phyloP scores from a whole-genome alignment of 352 stramenopile species.

The Globisporangium mamillatum region DNA sequence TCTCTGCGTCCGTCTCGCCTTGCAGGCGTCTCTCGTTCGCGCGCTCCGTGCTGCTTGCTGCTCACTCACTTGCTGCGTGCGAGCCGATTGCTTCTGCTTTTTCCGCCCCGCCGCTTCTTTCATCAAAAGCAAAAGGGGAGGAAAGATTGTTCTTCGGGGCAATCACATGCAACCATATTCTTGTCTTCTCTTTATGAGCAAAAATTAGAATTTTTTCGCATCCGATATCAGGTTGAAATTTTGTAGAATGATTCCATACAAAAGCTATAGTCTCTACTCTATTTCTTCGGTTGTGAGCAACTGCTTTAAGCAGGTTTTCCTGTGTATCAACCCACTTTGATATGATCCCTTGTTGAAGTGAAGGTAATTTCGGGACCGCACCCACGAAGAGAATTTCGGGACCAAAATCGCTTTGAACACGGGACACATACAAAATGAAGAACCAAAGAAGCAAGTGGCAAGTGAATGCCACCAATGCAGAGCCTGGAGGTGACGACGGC shows the following conservation, averaged over 20 bases:
- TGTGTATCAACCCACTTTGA: no score
- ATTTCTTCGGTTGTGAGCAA: no score
- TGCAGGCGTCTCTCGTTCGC: slow-evolving; percentile 1
- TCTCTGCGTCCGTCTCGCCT: not conserved
- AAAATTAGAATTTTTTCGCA: not conserved
- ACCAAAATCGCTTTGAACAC: not conserved
- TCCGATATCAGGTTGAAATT: not conserved
- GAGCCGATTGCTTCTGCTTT: slow-evolving; percentile 10
- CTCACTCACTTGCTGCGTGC: not conserved
- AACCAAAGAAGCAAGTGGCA: not conserved
- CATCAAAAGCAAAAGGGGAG: not conserved
- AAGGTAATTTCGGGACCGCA: not conserved
- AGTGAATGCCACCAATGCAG: slow-evolving; percentile 30
- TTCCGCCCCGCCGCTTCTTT: slow-evolving; percentile 2
- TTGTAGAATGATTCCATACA: not conserved
- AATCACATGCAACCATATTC: not conserved
- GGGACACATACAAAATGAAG: not conserved
- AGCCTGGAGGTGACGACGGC: slow-evolving; percentile 59
- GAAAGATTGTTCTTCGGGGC: slow-evolving; percentile 7
- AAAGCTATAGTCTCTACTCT: no score
- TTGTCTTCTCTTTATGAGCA: no score
- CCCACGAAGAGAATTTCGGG: not conserved
- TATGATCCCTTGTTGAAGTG: no score
- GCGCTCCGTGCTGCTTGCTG: not conserved
- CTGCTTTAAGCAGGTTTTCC: no score